A percentile compares a stretch with the other conserved stretches of the same genome.
These are phyloP conservation scores for Populus ilicifolia DNA, from an alignment of 345 rosid genomes.

Conservation along the genomic window DNA sequence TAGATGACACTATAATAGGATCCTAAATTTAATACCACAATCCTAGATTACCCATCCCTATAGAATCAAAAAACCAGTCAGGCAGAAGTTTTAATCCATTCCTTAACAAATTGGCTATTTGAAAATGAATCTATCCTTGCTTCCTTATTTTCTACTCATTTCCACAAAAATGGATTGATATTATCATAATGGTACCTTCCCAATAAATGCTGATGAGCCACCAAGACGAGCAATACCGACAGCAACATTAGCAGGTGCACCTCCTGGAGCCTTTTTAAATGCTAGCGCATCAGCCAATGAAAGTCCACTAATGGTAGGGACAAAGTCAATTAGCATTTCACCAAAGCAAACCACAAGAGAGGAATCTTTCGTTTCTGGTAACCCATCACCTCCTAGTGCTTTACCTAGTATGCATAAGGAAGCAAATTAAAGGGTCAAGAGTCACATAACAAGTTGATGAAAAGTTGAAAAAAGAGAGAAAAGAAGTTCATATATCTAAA, in stretches of 20 bases:
- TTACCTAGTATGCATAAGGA: slow-evolving; percentile 39
- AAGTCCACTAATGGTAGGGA: slow-evolving; percentile 73
- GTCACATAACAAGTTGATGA: not conserved
- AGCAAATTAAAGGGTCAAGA: not conserved
- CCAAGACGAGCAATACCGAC: slow-evolving; percentile 94
- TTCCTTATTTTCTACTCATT: not conserved
- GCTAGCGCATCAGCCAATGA: slow-evolving; percentile 88
- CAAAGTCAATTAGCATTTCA: slow-evolving; percentile 94
- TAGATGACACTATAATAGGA: not conserved
- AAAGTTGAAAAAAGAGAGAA: slow-evolving; percentile 1
- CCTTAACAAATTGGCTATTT: not conserved
- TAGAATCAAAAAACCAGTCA: not conserved
- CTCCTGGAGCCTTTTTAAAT: slow-evolving; percentile 90
- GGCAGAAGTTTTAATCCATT: not conserved
- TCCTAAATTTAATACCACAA: not conserved
- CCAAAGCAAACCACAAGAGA: slow-evolving; percentile 86
- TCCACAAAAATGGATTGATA: not conserved
- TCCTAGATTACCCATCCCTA: not conserved
- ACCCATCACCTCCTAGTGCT: slow-evolving; percentile 46
- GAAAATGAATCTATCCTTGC: not conserved
- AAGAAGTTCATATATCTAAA: not conserved
- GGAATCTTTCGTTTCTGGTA: slow-evolving; percentile 43
- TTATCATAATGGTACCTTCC: slow-evolving; percentile 49
- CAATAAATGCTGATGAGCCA: slow-evolving; percentile 87
- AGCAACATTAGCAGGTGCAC: slow-evolving; percentile 97